phyloP scores from a whole-genome alignment of 345 rosid genomes.

The Psidium friedrichsthalianum region DNA sequence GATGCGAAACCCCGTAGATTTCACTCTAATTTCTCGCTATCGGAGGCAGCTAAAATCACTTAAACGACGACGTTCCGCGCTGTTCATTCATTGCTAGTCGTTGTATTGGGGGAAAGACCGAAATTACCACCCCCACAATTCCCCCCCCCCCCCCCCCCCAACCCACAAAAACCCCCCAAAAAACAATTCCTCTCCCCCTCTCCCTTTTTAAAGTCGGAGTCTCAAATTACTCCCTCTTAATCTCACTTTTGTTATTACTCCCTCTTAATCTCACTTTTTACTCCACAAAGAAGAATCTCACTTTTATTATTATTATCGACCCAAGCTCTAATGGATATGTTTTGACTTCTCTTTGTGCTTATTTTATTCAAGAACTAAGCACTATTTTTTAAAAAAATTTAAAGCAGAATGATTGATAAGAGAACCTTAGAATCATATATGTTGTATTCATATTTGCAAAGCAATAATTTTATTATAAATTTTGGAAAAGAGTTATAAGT shows the following conservation, averaged over 20 bases:
- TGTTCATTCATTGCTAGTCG: background rate
- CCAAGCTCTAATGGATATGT: background rate
- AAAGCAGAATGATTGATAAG: background rate
- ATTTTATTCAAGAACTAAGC: background rate
- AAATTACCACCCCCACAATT: background rate
- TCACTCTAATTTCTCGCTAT: background rate
- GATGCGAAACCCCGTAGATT: background rate
- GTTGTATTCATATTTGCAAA: fast-evolving
- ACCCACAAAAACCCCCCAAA: no score
- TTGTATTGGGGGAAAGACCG: background rate
- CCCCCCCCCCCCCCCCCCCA: background rate
- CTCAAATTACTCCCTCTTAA: background rate
- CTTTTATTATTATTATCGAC: background rate
- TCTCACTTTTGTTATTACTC: background rate
- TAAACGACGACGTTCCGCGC: background rate
- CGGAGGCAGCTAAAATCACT: background rate
- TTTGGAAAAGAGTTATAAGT: background rate
- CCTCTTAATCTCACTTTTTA: background rate
- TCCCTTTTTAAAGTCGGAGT: background rate
- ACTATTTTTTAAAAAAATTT: background rate
- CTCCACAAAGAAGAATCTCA: background rate
- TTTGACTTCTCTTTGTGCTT: background rate
- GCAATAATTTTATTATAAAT: background rate
- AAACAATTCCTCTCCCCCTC: background rate
- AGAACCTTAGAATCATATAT: background rate